A percentile compares a stretch with the other conserved stretches of the same genome.
These are phyloP conservation scores for Cutaneotrichosporon spelunceum DNA, from an alignment of 1,284 basidiomycete species.

Conservation along the genomic window DNA sequence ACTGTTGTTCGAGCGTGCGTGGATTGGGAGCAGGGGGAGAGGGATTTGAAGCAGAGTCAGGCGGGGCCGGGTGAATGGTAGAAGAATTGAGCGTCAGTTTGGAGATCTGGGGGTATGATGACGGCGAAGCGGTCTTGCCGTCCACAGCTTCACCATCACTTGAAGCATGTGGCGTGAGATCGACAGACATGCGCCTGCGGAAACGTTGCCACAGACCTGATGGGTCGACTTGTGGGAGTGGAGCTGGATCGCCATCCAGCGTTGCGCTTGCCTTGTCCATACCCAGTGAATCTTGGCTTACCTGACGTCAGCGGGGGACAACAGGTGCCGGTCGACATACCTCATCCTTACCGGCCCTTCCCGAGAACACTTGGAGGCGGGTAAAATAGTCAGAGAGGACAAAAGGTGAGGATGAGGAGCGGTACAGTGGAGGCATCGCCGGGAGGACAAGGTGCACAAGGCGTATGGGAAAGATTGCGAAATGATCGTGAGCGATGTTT, in stretches of 20 bases:
- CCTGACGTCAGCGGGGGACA: slow-evolving; percentile 12
- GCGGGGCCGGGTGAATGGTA: not conserved
- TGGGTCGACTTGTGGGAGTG: not conserved
- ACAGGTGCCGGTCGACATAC: slow-evolving; percentile 27
- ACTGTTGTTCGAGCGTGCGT: slow-evolving; percentile 14
- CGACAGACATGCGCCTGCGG: not conserved
- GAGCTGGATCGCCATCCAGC: not conserved
- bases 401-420: slow-evolving; percentile 47
- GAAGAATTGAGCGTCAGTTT: slow-evolving; percentile 22
- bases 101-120: not conserved
- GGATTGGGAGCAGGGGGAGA: not conserved
- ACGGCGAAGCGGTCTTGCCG: not conserved
- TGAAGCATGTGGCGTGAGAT: not conserved
- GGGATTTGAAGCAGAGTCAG: not conserved
- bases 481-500: not conserved
- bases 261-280: not conserved
- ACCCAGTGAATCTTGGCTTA: slow-evolving; percentile 17
- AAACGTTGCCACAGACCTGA: not conserved
- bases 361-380: slow-evolving; percentile 50
- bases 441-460: not conserved
- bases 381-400: slow-evolving; percentile 42
- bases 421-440: slow-evolving; percentile 44
- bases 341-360: slow-evolving; percentile 48
- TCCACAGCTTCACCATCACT: slow-evolving; percentile 3
- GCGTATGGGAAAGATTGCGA: not conserved